phyloP scores from a whole-genome alignment of 352 stramenopile species.

The Phytophthora meadii region DNA sequence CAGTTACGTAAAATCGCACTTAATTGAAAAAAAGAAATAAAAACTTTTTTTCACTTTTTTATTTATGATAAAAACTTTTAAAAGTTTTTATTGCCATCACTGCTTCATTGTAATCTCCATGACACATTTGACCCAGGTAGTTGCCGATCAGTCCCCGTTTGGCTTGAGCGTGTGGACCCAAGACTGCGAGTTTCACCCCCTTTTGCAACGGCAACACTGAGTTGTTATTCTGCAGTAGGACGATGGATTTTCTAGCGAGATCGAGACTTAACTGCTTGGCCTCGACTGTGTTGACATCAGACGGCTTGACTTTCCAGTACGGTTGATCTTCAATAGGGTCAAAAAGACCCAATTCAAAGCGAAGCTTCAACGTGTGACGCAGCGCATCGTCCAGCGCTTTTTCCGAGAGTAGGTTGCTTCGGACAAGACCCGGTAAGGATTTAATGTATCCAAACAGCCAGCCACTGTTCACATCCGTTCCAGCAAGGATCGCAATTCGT shows the following conservation, averaged over 20 bases:
- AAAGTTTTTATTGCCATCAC: no score
- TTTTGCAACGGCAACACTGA: conserved; percentile 1
- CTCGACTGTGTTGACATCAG: not conserved
- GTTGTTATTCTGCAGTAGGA: conserved; percentile 2
- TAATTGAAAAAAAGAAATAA: no score
- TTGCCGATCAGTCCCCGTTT: conserved; percentile 1
- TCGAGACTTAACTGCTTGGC: conserved; percentile 2
- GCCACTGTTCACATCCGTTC: conserved; percentile 2
- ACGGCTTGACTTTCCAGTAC: conserved; percentile 1
- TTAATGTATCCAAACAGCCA: not conserved
- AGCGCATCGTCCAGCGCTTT: conserved; percentile 1
- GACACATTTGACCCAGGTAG: conserved; percentile 5
- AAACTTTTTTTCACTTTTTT: no score
- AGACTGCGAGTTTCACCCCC: not conserved
- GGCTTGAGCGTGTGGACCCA: conserved; percentile 1
- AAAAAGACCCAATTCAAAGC: conserved; percentile 4
- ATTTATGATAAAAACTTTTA: no score
- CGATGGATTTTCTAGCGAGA: conserved; percentile 2
- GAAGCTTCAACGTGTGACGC: conserved; percentile 2
- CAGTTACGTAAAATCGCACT: no score
- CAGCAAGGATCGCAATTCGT: not conserved
- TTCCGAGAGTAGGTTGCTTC: not conserved
- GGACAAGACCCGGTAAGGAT: not conserved
- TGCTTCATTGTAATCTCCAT: conserved; percentile 6
- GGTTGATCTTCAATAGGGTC: conserved; percentile 4